Percentiles rank a stretch among this genome's conserved stretches.
phyloP scores from a whole-genome alignment of 148 eudicot species.

The Simmondsia chinensis region DNA sequence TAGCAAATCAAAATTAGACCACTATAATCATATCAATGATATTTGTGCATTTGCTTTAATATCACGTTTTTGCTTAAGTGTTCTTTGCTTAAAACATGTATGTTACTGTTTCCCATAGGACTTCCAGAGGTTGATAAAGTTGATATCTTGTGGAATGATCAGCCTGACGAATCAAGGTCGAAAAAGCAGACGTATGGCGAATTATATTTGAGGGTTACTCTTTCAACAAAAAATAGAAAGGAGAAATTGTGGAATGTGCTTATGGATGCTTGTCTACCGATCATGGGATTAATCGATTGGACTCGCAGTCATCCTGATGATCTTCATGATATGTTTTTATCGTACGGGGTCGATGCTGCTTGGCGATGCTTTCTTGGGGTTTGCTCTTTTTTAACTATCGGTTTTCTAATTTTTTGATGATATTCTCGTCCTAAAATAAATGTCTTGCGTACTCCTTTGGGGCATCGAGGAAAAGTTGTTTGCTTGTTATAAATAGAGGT shows the following conservation, averaged over 20 bases:
- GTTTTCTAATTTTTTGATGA: not conserved
- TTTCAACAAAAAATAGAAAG: conserved; percentile 38
- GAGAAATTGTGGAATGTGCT: conserved; percentile 46
- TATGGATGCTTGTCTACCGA: conserved; percentile 55
- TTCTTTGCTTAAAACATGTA: no score
- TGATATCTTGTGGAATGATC: conserved; percentile 76
- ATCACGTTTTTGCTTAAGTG: no score
- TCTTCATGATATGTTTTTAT: conserved; percentile 38
- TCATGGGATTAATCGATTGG: conserved; percentile 86
- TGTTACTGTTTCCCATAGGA: conserved; percentile 30
- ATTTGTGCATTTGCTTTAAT: no score
- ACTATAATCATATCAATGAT: no score
- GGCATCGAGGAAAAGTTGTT: no score
- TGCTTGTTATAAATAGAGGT: no score
- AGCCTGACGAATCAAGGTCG: conserved; percentile 19
- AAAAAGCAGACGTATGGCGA: conserved; percentile 36
- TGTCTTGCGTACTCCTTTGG: no score
- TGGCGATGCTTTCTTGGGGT: conserved; percentile 56
- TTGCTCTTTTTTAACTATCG: conserved; percentile 15
- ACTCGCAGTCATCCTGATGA: conserved; percentile 90
- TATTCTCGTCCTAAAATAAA: no score
- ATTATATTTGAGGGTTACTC: conserved; percentile 48
- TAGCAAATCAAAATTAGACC: no score
- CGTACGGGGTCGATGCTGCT: conserved; percentile 72
- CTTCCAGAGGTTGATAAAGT: conserved; percentile 67